Evolutionary conservation across 148 eudicot species (phyloP), one percentile per base, ranked within the genome.

Genomic region (Drosera capensis): DNA sequence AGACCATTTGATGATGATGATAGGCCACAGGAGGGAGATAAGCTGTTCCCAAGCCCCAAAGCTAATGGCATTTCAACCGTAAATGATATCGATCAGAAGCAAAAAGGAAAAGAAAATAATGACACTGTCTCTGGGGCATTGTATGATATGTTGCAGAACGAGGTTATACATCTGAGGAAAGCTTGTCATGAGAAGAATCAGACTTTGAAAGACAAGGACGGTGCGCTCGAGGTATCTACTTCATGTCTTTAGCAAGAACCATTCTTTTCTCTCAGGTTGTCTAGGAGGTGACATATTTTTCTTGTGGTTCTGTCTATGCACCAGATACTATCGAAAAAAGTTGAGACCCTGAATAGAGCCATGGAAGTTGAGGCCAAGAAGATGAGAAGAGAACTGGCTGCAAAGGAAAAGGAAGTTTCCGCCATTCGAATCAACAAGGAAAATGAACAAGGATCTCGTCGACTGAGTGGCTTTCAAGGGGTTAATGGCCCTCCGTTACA

Each of bases 61-160:
- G 61, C 37, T 24, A 55, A 43, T 26, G 45, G 57, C 35, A 59
- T 35, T 56, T 39, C 49, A 45, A 43, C 60, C 42, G 39, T 42
- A 21, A 54, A 44, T 46, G 49, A 52, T 35, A 25, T 45, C 34
- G 66, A 59, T 31, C 63, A 62, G 38, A 63, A 26, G 40, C 62
- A 51, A 7, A 50, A n/a, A 16, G 67, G 57, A 62, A 29, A 23
- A 30, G 79, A 73, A 26, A 23, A 25, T 25, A 88, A 72, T 22
- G 97, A 90, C 63, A 58, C 16, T 64, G 93, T 90, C 40, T 76
- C 97, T 45, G 95, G 95, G 14, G 59, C 63, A 35, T 59, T 84
- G 49, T 90, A 90, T 56, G 97, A 90, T 64, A 62, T 90, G 71
- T 48, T 90, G 59, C 97, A 90, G 56, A 90, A 78, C 66, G 97